Conservation (phyloP, 2,329 filamentous ascomycete genomes). For the Ophiostoma montium region DNA sequence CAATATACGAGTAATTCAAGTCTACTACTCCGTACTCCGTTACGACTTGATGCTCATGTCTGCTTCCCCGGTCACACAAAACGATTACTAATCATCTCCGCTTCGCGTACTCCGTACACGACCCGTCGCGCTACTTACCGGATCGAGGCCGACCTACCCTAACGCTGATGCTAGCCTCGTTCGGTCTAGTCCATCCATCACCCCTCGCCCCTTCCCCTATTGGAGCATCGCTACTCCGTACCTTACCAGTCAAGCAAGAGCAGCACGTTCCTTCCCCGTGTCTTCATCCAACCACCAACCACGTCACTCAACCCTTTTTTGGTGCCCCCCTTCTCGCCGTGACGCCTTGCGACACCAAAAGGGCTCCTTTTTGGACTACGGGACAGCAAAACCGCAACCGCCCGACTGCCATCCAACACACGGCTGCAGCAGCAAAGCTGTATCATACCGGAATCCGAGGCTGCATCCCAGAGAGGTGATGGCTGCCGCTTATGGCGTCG, state of each 20-base stretch:
- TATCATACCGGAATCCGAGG: neutral
- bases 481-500: constrained; percentile 23
- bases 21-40: too few species aligned
- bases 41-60: too few species aligned
- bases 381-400: too few species aligned
- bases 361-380: too few species aligned
- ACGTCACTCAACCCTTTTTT: neutral
- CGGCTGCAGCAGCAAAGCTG: neutral
- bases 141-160: too few species aligned
- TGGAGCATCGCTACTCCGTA: neutral
- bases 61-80: neutral
- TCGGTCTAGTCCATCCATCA: neutral
- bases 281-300: neutral
- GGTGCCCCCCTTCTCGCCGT: too few species aligned
- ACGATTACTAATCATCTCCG: neutral
- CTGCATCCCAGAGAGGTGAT: constrained; percentile 12
- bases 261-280: neutral
- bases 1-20: too few species aligned
- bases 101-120: neutral
- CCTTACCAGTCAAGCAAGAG: neutral
- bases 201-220: constrained; percentile 1
- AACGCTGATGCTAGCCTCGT: neutral
- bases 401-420: too few species aligned
- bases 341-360: too few species aligned
- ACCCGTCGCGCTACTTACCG: neutral